Base-by-base conservation (phyloP, 169 alveolate species). In the Eimeria praecox region DNA sequence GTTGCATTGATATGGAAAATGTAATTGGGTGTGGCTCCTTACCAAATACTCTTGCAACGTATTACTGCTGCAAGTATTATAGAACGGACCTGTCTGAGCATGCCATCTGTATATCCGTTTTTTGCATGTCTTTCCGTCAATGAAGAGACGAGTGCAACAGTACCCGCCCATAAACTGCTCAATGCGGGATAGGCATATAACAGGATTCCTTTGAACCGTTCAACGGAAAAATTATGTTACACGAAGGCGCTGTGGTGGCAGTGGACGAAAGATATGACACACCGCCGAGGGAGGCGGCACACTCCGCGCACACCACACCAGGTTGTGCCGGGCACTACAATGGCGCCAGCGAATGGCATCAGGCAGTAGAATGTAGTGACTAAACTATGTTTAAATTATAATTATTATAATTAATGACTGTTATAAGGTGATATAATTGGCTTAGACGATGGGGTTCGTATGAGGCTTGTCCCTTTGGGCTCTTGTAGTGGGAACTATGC, bases 1-100 rank as follows among this genome's bases (percentile, higher is more conserved):
- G 93, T 38, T 33, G 93, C 93, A 86, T 86, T 86, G 93, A 86
- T 83, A 83, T 42, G 87, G 64, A 77, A 77, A 77, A 42, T 77
- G 20, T 42, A 77, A 77, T 42, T 24, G 40, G 54, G 59, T 44
- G 59, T 77, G 59, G 59, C 18, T 77, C 64, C 87, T 77, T 24
- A 44, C 20, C 20, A 77, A 77, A 77, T 22, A 40, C 6, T 77
- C 38, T 44, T 77, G 87, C 87, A 33, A 44, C 38, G 87, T 44
- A 38, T 46, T 77, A 38, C 16, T 69, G 18, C 64, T 38, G 64
- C 87, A 42, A 42, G 87, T 6, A 44, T 38, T 77, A 77, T 18
- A 42, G 87, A 77, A 77, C 38, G 64, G 64, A 77, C 87, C 87
- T 77, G 87, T n/a, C 87, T 77, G 87, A 59, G 22, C 87, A 77